Percentiles rank a stretch among this genome's conserved stretches.
phyloP scores from a whole-genome alignment of 2,329 filamentous ascomycete species.

The Rugonectria rugulosa region DNA sequence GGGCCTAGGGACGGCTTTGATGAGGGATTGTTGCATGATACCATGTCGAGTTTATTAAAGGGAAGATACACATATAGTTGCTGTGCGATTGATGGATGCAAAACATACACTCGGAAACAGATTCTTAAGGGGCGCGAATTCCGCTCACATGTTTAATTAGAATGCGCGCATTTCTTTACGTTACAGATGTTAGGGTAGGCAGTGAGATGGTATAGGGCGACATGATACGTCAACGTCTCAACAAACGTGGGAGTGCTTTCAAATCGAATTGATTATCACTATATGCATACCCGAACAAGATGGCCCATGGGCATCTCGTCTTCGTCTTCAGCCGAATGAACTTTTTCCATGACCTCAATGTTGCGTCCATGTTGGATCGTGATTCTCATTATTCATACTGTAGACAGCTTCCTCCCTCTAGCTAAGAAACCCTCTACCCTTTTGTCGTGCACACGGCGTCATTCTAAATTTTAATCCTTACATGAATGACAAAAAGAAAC shows the following conservation, averaged over 20 bases:
- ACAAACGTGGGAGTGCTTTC: conserved; percentile 2
- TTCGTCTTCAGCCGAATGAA: neutral
- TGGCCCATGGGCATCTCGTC: no score
- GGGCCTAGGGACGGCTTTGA: neutral
- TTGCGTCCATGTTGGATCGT: neutral
- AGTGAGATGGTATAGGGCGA: no score
- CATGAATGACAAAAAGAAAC: neutral
- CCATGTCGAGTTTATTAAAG: neutral
- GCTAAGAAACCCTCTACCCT: neutral
- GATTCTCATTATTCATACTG: conserved; percentile 16
- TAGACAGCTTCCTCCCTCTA: conserved; percentile 8
- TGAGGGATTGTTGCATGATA: neutral
- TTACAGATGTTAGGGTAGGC: no score
- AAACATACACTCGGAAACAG: neutral
- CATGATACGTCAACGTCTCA: neutral
- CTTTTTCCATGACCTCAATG: neutral
- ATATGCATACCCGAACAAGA: no score
- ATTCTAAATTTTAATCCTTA: neutral
- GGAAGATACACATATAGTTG: neutral
- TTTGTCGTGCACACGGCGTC: conserved; percentile 9
- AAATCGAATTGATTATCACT: neutral
- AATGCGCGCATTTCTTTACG: conserved; percentile 2
- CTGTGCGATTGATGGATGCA: neutral
- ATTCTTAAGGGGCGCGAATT: neutral
- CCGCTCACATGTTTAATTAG: neutral